These are phyloP conservation scores for Stephanodiscus triporus DNA, from an alignment of 108 stramenopile species.

Conservation along the genomic window DNA sequence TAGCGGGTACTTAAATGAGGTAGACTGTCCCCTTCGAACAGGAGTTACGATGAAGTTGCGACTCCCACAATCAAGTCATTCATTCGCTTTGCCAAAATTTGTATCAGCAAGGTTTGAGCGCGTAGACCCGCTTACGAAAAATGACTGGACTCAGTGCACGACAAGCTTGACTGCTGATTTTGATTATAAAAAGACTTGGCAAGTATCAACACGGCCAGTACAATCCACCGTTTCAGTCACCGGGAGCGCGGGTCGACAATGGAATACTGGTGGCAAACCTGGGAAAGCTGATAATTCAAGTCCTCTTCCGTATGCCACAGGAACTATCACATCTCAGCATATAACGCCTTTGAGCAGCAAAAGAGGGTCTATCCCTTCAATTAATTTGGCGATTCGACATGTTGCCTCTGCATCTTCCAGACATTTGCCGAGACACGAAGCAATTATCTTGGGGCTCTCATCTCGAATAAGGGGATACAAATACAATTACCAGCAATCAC, in stretches of 20 bases:
- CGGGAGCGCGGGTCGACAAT: slow-evolving; percentile 20
- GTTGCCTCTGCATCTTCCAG: slow-evolving; percentile 59
- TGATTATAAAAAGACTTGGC: slow-evolving; percentile 8
- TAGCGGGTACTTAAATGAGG: neutral
- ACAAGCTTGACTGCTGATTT: slow-evolving; percentile 31
- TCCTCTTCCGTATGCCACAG: slow-evolving; percentile 57
- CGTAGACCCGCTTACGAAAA: slow-evolving; percentile 12
- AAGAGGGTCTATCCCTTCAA: slow-evolving; percentile 8
- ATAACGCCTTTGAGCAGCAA: slow-evolving; percentile 54
- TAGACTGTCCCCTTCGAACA: slow-evolving; percentile 12
- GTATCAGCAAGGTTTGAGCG: slow-evolving; percentile 38
- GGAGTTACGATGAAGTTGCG: slow-evolving; percentile 40
- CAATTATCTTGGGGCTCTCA: slow-evolving; percentile 64
- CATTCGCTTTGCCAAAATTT: slow-evolving; percentile 17
- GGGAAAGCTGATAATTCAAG: neutral
- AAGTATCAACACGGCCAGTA: neutral
- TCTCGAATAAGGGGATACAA: slow-evolving; percentile 71
- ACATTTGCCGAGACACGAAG: slow-evolving; percentile 79
- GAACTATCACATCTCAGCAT: slow-evolving; percentile 69
- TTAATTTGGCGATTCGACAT: slow-evolving; percentile 69
- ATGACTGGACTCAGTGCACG: slow-evolving; percentile 17
- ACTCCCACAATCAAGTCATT: slow-evolving; percentile 22
- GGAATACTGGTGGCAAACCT: slow-evolving; percentile 7
- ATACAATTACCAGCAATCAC: slow-evolving; percentile 28
- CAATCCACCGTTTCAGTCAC: slow-evolving; percentile 26